A percentile compares a stretch with the other conserved stretches of the same genome.
Evolutionary conservation across 2,329 filamentous ascomycete species (phyloP).

Genomic region (Emergomyces africanus): DNA sequence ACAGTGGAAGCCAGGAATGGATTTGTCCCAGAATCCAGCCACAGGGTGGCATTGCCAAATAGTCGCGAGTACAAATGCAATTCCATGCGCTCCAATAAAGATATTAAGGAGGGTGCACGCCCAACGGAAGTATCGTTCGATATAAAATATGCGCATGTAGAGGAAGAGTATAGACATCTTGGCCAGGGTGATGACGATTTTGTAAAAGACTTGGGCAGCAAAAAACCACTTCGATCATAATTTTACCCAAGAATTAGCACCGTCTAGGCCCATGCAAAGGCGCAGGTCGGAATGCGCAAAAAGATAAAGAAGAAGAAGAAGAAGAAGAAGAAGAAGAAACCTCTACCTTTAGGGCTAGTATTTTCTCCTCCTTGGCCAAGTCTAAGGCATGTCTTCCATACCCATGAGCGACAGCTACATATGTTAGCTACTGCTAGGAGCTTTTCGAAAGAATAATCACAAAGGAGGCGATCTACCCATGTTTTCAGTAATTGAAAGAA

Average conservation of each 20-base stretch:
- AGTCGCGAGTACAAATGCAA: conserved; percentile 13
- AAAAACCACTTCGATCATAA: conserved; percentile 34
- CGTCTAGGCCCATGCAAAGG: background rate
- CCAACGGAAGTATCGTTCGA: conserved; percentile 31
- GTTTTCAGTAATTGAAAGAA: conserved; percentile 12
- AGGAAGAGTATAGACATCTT: conserved; percentile 43
- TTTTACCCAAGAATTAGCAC: background rate
- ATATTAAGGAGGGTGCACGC: conserved; percentile 24
- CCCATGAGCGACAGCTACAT: conserved; percentile 18
- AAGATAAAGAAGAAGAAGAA: background rate
- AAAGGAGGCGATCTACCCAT: background rate
- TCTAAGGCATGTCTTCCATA: conserved; percentile 17
- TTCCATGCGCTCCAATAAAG: conserved; percentile 9
- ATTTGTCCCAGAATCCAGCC: conserved; percentile 14
- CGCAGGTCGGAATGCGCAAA: background rate
- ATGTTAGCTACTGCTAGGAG: background rate
- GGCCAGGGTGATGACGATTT: conserved; percentile 41
- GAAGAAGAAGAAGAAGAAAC: background rate
- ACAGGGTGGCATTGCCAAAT: conserved; percentile 16
- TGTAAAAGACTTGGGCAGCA: conserved; percentile 42
- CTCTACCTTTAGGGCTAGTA: conserved; percentile 16
- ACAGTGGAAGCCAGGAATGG: conserved; percentile 12
- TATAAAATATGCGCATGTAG: conserved; percentile 42
- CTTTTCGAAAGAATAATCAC: too few relatives aligned
- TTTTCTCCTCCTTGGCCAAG: conserved; percentile 13